Evolutionary conservation across 2,329 filamentous ascomycete genomes (phyloP), one percentile per base, ranked within the genome.

Genomic region (Biscogniauxia marginata): DNA sequence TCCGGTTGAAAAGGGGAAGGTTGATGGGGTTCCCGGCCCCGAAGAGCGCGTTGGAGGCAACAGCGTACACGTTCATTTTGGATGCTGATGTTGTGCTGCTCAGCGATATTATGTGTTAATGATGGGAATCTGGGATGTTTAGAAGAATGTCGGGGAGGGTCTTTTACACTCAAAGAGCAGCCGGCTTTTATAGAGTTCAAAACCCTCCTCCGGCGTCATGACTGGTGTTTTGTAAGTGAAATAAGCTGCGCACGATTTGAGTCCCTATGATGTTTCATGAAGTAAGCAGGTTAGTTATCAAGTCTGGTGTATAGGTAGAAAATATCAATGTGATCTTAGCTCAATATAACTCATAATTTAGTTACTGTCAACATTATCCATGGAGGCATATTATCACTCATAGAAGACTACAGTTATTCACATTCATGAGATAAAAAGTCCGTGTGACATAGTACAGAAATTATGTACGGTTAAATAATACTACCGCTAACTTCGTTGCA

Each of bases 61-160:
- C 8, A n/a, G 34, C 46, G 23, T 49, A 46, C 3, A 39, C n/a
- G 16, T 54, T 34, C 57, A 56, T 59, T 16, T 49, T 7, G 19
- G 25, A 3, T 4, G 11, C 3, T 39, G 30, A 16, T 16, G 5
- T 39, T 39, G 4, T 39, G 9, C 7, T 39, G 1, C 2, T 39
- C n/a, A 6, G 6, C n/a, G 30, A 16, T 39, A n/a, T 39, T 39
- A n/a, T n/a, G n/a, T n/a, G n/a, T n/a, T 4, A 16, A 39, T 11
- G 9, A 39, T 39, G 30, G 2, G 5, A 16, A 4, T 39, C n/a
- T 2, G n/a, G 13, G 30, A 6, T 39, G 30, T 11, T 39, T 39
- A 16, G 30, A 39, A 16, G 13, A 44, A 47, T 7, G 9, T 47
- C 23, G 20, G 16, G 6, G 46, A n/a, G 9, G 20, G 44, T 22